Evolutionary conservation across 2,329 filamentous ascomycete species (phyloP).

Genomic region (Aspergillus sojae): DNA sequence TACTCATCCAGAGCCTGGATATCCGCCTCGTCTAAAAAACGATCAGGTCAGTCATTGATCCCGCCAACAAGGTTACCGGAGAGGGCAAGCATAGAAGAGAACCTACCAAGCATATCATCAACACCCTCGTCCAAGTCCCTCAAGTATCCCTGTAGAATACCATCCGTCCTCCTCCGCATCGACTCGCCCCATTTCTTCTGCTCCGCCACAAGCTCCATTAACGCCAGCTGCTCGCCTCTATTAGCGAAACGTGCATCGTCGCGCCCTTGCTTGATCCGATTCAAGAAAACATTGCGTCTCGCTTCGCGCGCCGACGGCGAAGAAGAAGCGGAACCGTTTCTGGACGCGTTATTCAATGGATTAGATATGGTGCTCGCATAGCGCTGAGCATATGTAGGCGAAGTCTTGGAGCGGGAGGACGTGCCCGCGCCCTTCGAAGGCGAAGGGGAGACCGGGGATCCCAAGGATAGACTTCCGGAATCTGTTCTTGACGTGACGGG

Average conservation of each 20-base stretch:
- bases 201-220: constrained; percentile 45
- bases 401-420: constrained; percentile 19
- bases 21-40: constrained; percentile 29
- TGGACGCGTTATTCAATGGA: constrained; percentile 31
- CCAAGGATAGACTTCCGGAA: background rate
- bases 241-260: constrained; percentile 42
- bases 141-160: constrained; percentile 19
- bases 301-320: constrained; percentile 35
- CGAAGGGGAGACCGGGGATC: background rate
- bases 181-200: constrained; percentile 42
- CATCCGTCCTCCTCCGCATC: constrained; percentile 38
- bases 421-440: background rate
- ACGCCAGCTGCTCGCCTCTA: constrained; percentile 47
- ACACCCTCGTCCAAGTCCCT: constrained; percentile 26
- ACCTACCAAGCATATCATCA: constrained; percentile 31
- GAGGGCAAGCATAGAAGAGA: background rate
- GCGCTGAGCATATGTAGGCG: constrained; percentile 37
- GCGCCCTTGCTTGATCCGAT: constrained; percentile 44
- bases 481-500: background rate
- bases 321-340: constrained; percentile 17
- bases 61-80: background rate
- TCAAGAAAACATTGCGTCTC: constrained; percentile 44
- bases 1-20: constrained; percentile 38
- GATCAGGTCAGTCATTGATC: constrained; percentile 11
- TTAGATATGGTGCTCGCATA: constrained; percentile 38